Evolutionary conservation across 495 filamentous ascomycete species (phyloP).

Genomic region (Hypomontagnella monticulosa): DNA sequence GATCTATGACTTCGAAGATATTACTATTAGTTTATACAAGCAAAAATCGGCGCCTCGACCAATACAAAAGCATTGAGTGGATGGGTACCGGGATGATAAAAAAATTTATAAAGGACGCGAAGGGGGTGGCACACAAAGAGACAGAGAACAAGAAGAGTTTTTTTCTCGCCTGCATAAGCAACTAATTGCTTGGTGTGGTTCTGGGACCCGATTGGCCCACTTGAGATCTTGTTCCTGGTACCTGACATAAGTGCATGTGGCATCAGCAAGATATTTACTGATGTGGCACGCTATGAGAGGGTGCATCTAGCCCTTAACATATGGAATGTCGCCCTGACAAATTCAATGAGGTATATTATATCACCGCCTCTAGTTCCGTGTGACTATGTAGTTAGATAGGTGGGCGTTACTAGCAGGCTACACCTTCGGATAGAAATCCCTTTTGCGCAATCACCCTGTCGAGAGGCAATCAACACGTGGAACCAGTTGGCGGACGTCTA

Average conservation of each 20-base stretch:
- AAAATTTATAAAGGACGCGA: conserved; percentile 29
- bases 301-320: conserved; percentile 17
- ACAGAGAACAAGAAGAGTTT: conserved; percentile 26
- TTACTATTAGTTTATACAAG: not conserved
- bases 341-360: conserved; percentile 30
- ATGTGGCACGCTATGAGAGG: conserved; percentile 47
- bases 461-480: conserved; percentile 36
- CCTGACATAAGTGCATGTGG: conserved; percentile 49
- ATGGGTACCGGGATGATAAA: conserved; percentile 14
- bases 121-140: conserved; percentile 35
- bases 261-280: conserved; percentile 14
- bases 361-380: conserved; percentile 24
- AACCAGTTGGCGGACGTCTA: conserved; percentile 25
- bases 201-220: conserved; percentile 37
- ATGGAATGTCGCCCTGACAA: conserved; percentile 18
- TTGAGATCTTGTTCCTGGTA: conserved; percentile 47
- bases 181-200: conserved; percentile 22
- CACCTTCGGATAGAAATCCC: conserved; percentile 13
- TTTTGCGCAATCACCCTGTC: conserved; percentile 16
- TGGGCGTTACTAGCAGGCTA: conserved; percentile 8
- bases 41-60: conserved; percentile 12
- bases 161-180: conserved; percentile 34
- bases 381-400: conserved; percentile 22
- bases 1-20: conserved; percentile 7
- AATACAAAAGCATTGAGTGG: conserved; percentile 26